Conservation (phyloP, 495 filamentous ascomycete species). For the Amniculicola lignicola region DNA sequence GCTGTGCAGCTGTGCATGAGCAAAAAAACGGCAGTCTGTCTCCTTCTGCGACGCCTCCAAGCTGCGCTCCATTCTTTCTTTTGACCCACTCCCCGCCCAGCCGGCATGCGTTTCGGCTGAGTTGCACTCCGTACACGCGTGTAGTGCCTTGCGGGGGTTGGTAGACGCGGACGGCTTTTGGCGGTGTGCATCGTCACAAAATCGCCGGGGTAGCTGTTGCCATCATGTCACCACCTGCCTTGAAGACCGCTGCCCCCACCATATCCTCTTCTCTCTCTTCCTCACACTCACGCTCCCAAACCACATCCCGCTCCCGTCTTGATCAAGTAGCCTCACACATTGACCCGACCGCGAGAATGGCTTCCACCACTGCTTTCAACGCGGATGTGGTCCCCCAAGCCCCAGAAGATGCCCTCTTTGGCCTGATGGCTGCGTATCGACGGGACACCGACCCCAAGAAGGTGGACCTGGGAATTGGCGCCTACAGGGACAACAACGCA, state of each 20-base stretch:
- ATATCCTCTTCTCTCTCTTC: conserved; percentile 13
- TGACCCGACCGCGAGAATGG: conserved; percentile 40
- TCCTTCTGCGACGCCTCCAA: too few species aligned
- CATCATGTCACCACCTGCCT: conserved; percentile 22
- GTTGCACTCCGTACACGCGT: neutral
- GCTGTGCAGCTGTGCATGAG: too few species aligned
- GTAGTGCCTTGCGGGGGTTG: neutral
- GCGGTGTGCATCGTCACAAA: too few species aligned
- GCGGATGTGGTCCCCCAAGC: conserved; percentile 80
- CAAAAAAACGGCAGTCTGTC: too few species aligned
- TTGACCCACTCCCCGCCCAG: conserved; percentile 4
- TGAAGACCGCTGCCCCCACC: too few species aligned
- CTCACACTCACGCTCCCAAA: neutral
- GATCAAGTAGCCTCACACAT: conserved; percentile 54
- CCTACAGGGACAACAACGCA: conserved; percentile 90
- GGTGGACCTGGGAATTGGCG: conserved; percentile 94
- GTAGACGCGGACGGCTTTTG: too few species aligned
- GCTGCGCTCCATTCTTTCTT: conserved; percentile 4
- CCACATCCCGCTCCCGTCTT: conserved; percentile 39
- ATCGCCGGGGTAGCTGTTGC: too few species aligned
- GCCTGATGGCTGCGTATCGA: conserved; percentile 82
- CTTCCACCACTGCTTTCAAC: conserved; percentile 61
- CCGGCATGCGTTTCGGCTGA: conserved; percentile 12
- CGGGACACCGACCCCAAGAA: conserved; percentile 82
- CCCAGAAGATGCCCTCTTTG: conserved; percentile 93